Conservation (phyloP, 2,329 filamentous ascomycete genomes). For the Diaporthe humulicola region DNA sequence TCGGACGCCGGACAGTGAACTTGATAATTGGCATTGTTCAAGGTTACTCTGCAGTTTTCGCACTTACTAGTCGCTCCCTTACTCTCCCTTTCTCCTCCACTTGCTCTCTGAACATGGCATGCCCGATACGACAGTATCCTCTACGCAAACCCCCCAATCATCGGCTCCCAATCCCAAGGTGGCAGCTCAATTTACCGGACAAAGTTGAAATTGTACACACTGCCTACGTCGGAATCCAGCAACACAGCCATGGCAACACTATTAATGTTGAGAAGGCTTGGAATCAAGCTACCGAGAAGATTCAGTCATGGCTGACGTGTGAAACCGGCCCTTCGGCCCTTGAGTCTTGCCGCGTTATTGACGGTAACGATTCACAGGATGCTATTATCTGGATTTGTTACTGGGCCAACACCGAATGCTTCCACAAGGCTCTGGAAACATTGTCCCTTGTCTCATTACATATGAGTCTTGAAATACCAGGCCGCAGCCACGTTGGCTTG, state of each 20-base stretch:
- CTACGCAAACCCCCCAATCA: slow-evolving; percentile 3
- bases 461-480: neutral
- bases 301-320: neutral
- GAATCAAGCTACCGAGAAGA: neutral
- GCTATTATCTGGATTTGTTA: slow-evolving; percentile 1
- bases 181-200: slow-evolving; percentile 3
- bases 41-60: neutral
- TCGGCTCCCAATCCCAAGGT: slow-evolving; percentile 7
- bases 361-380: neutral
- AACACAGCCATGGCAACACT: neutral
- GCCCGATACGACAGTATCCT: neutral
- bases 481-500: neutral
- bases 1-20: neutral
- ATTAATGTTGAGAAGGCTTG: neutral
- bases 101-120: slow-evolving; percentile 9
- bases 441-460: neutral
- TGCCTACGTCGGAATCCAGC: slow-evolving; percentile 1
- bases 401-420: neutral
- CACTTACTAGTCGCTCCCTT: neutral
- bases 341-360: neutral
- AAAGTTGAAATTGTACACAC: neutral
- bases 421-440: neutral
- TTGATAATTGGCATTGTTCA: neutral
- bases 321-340: neutral
- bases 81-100: neutral